Conservation (phyloP, 2,329 filamentous ascomycete genomes). For the Fusarium bulbicola region DNA sequence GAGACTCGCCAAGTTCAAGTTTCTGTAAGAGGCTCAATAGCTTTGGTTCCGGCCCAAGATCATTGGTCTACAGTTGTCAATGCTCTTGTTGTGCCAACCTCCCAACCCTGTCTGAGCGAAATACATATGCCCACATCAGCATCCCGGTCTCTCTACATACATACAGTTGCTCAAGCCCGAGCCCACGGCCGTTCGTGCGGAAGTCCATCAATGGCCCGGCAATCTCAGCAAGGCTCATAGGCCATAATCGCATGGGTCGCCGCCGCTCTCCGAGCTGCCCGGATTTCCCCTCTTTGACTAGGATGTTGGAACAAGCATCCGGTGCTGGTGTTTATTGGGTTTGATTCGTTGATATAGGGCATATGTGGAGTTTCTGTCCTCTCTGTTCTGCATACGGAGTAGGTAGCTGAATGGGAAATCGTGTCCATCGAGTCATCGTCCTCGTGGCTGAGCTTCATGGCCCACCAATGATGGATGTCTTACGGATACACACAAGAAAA, state of each 20-base stretch:
- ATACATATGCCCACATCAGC: conserved; percentile 29
- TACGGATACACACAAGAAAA: conserved; percentile 25
- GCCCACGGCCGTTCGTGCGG: conserved; percentile 40
- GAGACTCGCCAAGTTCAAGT: background rate
- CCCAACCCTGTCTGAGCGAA: conserved; percentile 27
- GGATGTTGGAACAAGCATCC: conserved; percentile 32
- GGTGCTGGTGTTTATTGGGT: conserved; percentile 19
- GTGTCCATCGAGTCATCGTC: conserved; percentile 7
- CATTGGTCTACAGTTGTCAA: conserved; percentile 24
- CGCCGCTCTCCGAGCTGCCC: conserved; percentile 34
- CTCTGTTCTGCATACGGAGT: background rate
- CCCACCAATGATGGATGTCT: conserved; percentile 33
- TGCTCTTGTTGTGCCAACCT: conserved; percentile 36
- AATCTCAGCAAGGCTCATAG: conserved; percentile 3
- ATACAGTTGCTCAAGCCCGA: conserved; percentile 32
- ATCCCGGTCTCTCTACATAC: conserved; percentile 29
- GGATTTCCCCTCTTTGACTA: conserved; percentile 31
- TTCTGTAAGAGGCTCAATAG: background rate
- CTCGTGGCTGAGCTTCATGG: conserved; percentile 32
- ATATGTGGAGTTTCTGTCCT: conserved; percentile 3
- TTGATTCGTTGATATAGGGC: conserved; percentile 17
- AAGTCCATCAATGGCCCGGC: conserved; percentile 31
- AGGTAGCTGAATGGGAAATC: background rate
- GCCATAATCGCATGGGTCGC: conserved; percentile 26
- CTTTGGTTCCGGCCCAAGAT: background rate